Evolutionary conservation across 108 stramenopile species (phyloP).

Genomic region (Discostella stelligeroides): DNA sequence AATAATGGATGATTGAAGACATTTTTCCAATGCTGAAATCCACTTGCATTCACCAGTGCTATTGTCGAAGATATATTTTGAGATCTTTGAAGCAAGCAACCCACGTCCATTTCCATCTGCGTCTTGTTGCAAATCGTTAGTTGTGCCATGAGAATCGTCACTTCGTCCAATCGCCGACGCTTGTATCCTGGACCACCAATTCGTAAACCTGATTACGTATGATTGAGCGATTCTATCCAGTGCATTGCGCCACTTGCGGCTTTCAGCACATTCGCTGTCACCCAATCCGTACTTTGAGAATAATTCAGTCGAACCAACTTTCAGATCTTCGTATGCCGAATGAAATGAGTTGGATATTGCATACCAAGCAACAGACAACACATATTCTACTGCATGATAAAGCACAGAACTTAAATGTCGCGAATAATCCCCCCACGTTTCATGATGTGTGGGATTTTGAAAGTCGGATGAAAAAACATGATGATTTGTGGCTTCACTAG

Average conservation of each 20-base stretch:
- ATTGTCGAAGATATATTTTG: too few species aligned
- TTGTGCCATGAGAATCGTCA: too few species aligned
- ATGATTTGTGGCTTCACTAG: neutral
- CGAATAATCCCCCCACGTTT: conserved; percentile 36
- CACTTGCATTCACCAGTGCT: too few species aligned
- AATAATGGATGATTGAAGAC: too few species aligned
- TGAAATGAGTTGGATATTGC: conserved; percentile 33
- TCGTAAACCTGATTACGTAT: too few species aligned
- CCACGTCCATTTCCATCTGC: too few species aligned
- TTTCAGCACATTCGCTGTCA: neutral
- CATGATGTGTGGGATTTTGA: conserved; percentile 14
- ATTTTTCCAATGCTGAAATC: too few species aligned
- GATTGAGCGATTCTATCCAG: too few species aligned
- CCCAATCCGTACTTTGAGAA: neutral
- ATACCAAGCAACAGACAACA: conserved; percentile 35
- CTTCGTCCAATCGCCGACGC: too few species aligned
- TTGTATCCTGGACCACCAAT: too few species aligned
- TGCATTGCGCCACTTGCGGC: neutral
- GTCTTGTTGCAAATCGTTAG: too few species aligned
- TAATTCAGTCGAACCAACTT: conserved; percentile 1
- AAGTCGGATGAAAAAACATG: neutral
- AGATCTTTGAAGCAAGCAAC: too few species aligned
- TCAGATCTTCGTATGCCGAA: conserved; percentile 26
- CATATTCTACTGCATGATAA: conserved; percentile 12
- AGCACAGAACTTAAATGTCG: conserved; percentile 15